Conservation (phyloP, 352 stramenopile genomes). For the Pythium myriotylum region DNA sequence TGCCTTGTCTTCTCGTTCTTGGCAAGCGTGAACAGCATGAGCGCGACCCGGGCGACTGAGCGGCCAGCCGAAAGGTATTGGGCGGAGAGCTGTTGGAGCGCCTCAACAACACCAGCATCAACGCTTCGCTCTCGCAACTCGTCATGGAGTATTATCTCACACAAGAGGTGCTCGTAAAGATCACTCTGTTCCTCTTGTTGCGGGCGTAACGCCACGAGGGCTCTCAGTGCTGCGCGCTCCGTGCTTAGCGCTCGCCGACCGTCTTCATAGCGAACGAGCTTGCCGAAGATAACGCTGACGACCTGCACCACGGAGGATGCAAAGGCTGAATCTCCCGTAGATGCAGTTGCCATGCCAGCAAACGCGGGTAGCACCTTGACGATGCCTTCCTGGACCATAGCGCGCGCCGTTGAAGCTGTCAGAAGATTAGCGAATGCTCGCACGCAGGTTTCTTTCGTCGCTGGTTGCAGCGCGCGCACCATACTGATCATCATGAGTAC, state of each 20-base stretch:
- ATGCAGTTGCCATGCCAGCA: slow-evolving; percentile 26
- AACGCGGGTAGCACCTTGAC: slow-evolving; percentile 67
- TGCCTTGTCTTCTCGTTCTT: slow-evolving; percentile 49
- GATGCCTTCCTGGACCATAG: slow-evolving; percentile 65
- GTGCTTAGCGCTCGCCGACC: slow-evolving; percentile 48
- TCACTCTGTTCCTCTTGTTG: background rate
- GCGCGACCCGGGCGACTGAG: slow-evolving; percentile 31
- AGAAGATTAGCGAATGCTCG: slow-evolving; percentile 69
- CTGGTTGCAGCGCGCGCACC: slow-evolving; percentile 59
- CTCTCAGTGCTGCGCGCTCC: slow-evolving; percentile 45
- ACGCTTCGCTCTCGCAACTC: slow-evolving; percentile 56
- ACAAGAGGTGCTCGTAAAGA: slow-evolving; percentile 51
- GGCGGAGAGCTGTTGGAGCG: slow-evolving; percentile 35
- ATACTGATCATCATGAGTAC: slow-evolving; percentile 85
- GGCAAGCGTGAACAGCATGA: slow-evolving; percentile 60
- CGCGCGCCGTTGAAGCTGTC: slow-evolving; percentile 56
- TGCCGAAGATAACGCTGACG: slow-evolving; percentile 58
- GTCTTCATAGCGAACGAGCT: slow-evolving; percentile 48
- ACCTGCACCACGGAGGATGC: slow-evolving; percentile 33
- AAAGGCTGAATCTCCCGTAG: background rate
- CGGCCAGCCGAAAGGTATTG: background rate
- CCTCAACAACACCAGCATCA: slow-evolving; percentile 56
- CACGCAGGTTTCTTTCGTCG: slow-evolving; percentile 74
- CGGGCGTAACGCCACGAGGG: slow-evolving; percentile 41
- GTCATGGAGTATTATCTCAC: slow-evolving; percentile 54